Base-by-base conservation (phyloP, 1,284 basidiomycete genomes). In the Sporisorium iseilematis-ciliati region DNA sequence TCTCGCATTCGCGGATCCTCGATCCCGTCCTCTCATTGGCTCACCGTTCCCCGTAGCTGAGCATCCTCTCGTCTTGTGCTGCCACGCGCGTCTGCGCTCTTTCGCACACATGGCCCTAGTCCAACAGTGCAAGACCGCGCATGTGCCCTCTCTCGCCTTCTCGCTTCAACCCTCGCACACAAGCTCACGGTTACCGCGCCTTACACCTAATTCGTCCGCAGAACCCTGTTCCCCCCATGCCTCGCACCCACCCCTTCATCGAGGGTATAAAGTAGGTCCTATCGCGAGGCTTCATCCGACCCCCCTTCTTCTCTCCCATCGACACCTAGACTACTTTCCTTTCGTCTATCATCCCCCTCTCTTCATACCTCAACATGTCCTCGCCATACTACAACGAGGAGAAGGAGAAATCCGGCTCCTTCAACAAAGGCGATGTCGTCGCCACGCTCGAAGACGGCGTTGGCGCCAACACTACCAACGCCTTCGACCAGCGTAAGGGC, bases 401-500 rank as follows among this genome's bases (percentile, higher is more conserved):
- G 48, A 70, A 70, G 65, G 65, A 55, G 42, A 70, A 75, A 54
- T 43, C 58, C 42, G 72, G 25, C 58, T 69, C 71, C 57, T 65
- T 62, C 57, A 46, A 58, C 18, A 50, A 53, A n/a, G 56, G 42
- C 26, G 64, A 70, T 21, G 23, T 57, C 31, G 64, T 75, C 60
- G 60, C 66, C 61, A 75, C 68, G 38, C 67, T 70, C 33, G 73
- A 75, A 43, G 68, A 75, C 43, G 73, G 68, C 45, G 62, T 68
- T 51, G 52, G 26, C 46, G 46, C 55, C 29, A 41, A 48, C 46
- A 31, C 54, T 10, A 29, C 41, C 48, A 75, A 78, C 53, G 69
- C 74, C 45, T 67, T 72, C 18, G 76, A 60, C 56, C 78, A 80
- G 63, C 62, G 65, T 53, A 59, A 75, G 49, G 73, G 70, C 20